phyloP scores from a whole-genome alignment of 2,329 filamentous ascomycete genomes.

The Fusarium acutatum region DNA sequence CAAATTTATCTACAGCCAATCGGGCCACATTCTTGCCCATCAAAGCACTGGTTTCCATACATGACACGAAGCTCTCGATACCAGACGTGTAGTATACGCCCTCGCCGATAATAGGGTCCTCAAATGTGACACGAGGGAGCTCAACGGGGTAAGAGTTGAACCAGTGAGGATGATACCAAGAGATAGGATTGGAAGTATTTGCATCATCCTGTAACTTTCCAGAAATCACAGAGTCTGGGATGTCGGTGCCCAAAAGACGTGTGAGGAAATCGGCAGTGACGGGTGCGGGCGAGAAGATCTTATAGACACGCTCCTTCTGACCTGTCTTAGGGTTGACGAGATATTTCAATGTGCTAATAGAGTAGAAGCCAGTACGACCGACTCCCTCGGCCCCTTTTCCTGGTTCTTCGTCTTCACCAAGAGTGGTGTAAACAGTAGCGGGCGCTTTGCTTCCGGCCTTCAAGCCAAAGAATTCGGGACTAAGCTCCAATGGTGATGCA shows the following conservation, averaged over 20 bases:
- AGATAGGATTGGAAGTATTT: constrained; percentile 60
- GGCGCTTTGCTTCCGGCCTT: constrained; percentile 67
- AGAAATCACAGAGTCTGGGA: constrained; percentile 53
- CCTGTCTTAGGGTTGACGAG: constrained; percentile 68
- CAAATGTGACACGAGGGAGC: constrained; percentile 86
- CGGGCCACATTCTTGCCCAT: constrained; percentile 88
- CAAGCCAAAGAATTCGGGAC: constrained; percentile 76
- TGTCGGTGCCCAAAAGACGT: constrained; percentile 57
- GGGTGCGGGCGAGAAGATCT: constrained; percentile 68
- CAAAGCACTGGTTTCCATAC: constrained; percentile 94
- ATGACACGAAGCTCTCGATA: constrained; percentile 94
- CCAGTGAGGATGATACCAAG: constrained; percentile 79
- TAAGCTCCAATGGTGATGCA: constrained; percentile 77
- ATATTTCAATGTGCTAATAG: constrained; percentile 76
- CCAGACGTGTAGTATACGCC: constrained; percentile 76
- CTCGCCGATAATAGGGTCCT: constrained; percentile 75
- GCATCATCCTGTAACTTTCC: constrained; percentile 45
- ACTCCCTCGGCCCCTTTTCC: constrained; percentile 64
- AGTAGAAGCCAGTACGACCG: constrained; percentile 84
- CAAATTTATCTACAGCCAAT: constrained; percentile 70
- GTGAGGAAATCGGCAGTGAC: constrained; percentile 64
- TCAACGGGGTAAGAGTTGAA: constrained; percentile 90
- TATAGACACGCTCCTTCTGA: constrained; percentile 67
- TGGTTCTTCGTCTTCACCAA: constrained; percentile 67
- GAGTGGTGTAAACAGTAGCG: constrained; percentile 82